These are phyloP conservation scores for Aspergillus unguis DNA, from an alignment of 2,329 filamentous ascomycete genomes.

Conservation along the genomic window DNA sequence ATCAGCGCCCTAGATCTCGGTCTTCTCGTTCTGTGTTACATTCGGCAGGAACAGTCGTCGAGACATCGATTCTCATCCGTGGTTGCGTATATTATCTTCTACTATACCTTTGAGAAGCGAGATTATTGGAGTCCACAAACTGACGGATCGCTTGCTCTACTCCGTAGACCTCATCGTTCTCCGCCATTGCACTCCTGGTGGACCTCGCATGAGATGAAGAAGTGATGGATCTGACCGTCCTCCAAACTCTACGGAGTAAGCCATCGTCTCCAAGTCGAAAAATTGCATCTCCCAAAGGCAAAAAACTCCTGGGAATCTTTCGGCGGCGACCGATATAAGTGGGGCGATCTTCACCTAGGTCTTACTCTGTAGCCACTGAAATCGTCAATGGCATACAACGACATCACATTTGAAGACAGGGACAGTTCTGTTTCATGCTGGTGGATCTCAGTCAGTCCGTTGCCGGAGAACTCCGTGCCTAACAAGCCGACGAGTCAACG, in stretches of 20 bases:
- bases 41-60: neutral
- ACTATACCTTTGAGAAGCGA: neutral
- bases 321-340: neutral
- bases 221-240: neutral
- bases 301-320: neutral
- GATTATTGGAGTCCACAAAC: neutral
- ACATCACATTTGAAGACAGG: neutral
- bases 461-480: constrained; percentile 1
- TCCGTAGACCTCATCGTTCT: neutral
- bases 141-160: neutral
- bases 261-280: neutral
- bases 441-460: neutral
- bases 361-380: neutral
- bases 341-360: neutral
- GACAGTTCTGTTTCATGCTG: constrained; percentile 5
- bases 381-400: neutral
- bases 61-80: neutral
- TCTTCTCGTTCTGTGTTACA: constrained; percentile 5
- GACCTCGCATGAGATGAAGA: neutral
- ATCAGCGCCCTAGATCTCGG: neutral
- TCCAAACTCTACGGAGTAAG: neutral
- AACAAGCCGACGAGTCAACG: no score
- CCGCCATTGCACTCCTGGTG: neutral
- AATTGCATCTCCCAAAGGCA: neutral
- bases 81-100: constrained; percentile 2